Conservation (phyloP, 2,329 filamentous ascomycete species). For the Penicillium sp. region DNA sequence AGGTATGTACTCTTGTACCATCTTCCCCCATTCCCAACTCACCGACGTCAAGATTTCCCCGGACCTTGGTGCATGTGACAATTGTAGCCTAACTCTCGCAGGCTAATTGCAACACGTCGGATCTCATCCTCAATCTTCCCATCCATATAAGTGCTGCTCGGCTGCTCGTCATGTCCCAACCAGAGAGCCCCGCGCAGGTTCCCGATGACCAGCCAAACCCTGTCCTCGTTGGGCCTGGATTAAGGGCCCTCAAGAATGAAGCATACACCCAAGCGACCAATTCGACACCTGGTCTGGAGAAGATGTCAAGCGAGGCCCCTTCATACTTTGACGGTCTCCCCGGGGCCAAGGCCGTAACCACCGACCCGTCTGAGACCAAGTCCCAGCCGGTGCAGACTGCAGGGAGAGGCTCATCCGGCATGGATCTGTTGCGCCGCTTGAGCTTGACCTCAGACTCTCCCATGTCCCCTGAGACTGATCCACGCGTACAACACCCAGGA, state of each 20-base stretch:
- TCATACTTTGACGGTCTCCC: slow-evolving; percentile 27
- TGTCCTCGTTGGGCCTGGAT: slow-evolving; percentile 24
- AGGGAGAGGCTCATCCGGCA: slow-evolving; percentile 40
- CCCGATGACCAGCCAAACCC: slow-evolving; percentile 26
- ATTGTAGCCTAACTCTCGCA: slow-evolving; percentile 9
- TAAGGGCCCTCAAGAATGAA: slow-evolving; percentile 21
- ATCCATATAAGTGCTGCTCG: neutral
- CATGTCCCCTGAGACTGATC: slow-evolving; percentile 43
- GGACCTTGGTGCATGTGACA: slow-evolving; percentile 11
- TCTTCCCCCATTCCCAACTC: slow-evolving; percentile 5
- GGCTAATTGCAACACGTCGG: slow-evolving; percentile 3
- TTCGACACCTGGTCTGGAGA: slow-evolving; percentile 22
- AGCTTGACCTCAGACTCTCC: slow-evolving; percentile 39
- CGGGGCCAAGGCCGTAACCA: slow-evolving; percentile 16
- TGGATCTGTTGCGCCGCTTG: slow-evolving; percentile 47
- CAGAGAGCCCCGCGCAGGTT: slow-evolving; percentile 18
- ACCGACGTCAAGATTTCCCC: slow-evolving; percentile 2
- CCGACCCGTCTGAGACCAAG: slow-evolving; percentile 10
- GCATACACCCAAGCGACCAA: slow-evolving; percentile 24
- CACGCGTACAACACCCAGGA: slow-evolving; percentile 48
- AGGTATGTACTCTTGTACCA: slow-evolving; percentile 17
- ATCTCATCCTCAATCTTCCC: slow-evolving; percentile 1
- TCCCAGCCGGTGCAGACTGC: slow-evolving; percentile 37
- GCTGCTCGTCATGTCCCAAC: slow-evolving; percentile 20
- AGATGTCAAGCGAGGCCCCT: slow-evolving; percentile 16